Percentiles rank a stretch among this genome's conserved stretches.
Conservation (phyloP, 176 grass and related monocot species). For the Pontederia crassipes region DNA sequence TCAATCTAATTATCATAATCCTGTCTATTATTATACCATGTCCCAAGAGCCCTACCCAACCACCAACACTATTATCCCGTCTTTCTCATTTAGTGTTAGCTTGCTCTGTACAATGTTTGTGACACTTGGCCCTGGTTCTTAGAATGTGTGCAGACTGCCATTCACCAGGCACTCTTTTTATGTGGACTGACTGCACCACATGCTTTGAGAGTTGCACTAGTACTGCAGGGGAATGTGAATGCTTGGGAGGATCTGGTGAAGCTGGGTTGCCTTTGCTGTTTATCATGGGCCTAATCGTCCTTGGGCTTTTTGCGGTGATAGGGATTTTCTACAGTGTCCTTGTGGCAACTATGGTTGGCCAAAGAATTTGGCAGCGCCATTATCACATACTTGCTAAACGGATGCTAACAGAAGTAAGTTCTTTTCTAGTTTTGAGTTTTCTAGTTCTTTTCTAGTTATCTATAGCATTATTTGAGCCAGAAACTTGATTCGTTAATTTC, state of each 20-base stretch:
- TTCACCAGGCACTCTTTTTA: slow-evolving; percentile 62
- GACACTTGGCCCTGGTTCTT: slow-evolving; percentile 6
- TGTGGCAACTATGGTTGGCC: slow-evolving; percentile 80
- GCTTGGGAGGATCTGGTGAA: slow-evolving; percentile 71
- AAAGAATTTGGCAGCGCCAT: slow-evolving; percentile 85
- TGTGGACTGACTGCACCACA: slow-evolving; percentile 79
- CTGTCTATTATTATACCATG: too few relatives aligned
- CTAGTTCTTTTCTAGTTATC: neutral
- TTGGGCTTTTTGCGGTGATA: slow-evolving; percentile 44
- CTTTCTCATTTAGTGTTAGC: neutral
- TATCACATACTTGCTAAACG: slow-evolving; percentile 79
- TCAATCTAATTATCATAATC: too few relatives aligned
- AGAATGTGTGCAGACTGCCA: slow-evolving; percentile 98
- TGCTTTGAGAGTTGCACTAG: slow-evolving; percentile 74
- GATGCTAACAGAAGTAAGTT: slow-evolving; percentile 74
- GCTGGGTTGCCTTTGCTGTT: slow-evolving; percentile 64
- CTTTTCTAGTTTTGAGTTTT: neutral
- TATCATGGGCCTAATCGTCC: slow-evolving; percentile 73
- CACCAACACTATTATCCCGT: neutral
- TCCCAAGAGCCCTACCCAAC: neutral
- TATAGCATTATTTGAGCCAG: neutral
- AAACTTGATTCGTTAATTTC: neutral
- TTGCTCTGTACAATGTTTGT: slow-evolving; percentile 1
- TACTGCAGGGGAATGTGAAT: slow-evolving; percentile 74
- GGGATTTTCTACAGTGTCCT: slow-evolving; percentile 87